Evolutionary conservation across 805 yeast genomes (phyloP).

Genomic region (Candida railenensis): DNA sequence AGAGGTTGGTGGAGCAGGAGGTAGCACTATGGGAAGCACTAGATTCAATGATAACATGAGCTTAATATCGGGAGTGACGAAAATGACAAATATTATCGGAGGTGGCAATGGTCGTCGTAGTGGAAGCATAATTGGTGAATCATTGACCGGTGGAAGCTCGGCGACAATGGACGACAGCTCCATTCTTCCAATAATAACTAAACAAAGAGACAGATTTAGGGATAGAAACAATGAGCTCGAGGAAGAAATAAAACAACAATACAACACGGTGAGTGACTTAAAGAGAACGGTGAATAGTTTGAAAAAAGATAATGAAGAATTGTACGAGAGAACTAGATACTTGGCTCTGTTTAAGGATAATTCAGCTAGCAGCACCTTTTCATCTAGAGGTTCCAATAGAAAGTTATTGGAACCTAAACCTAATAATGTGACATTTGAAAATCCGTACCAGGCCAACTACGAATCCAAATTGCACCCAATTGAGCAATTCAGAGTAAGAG

Average conservation of each 20-base stretch:
- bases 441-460: constrained; percentile 58
- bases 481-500: constrained; percentile 75
- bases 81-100: constrained; percentile 18
- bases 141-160: constrained; percentile 43
- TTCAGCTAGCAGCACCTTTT: constrained; percentile 6
- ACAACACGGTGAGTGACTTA: constrained; percentile 53
- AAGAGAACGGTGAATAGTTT: constrained; percentile 62
- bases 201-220: constrained; percentile 92
- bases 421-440: constrained; percentile 43
- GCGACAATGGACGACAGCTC: constrained; percentile 38
- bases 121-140: constrained; percentile 19
- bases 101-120: constrained; percentile 16
- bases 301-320: constrained; percentile 71
- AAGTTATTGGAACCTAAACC: constrained; percentile 29
- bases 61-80: constrained; percentile 55
- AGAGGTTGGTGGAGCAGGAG: constrained; percentile 21
- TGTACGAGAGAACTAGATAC: constrained; percentile 76
- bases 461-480: constrained; percentile 82
- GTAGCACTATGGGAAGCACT: constrained; percentile 19
- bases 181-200: constrained; percentile 82
- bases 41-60: constrained; percentile 64
- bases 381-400: constrained; percentile 14
- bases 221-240: constrained; percentile 81
- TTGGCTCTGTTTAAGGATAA: constrained; percentile 50
- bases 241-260: constrained; percentile 67